phyloP scores from a whole-genome alignment of 2,329 filamentous ascomycete genomes.

The Macroventuria anomochaeta region DNA sequence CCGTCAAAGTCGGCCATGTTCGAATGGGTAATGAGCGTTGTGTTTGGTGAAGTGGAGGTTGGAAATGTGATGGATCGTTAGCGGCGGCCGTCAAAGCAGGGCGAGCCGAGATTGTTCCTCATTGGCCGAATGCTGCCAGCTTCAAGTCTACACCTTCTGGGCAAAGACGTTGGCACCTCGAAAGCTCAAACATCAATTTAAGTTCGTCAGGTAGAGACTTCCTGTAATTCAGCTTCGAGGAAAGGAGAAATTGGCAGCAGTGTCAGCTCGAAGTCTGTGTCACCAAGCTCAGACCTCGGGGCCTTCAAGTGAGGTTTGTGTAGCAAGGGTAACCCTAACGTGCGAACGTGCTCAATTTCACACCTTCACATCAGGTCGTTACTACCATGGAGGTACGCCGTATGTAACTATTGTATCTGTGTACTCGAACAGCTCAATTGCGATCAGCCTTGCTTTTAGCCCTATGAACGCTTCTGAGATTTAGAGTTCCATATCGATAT shows the following conservation, averaged over 20 bases:
- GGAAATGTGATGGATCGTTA: constrained; percentile 30
- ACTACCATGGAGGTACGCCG: neutral
- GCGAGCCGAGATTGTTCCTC: constrained; percentile 29
- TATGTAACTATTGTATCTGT: neutral
- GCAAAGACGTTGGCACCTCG: neutral
- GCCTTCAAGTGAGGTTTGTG: constrained; percentile 1
- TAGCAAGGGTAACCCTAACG: constrained; percentile 1
- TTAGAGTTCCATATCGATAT: constrained; percentile 26
- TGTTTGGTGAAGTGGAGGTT: constrained; percentile 19
- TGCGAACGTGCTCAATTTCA: neutral
- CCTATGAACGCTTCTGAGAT: constrained; percentile 5
- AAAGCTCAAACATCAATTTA: neutral
- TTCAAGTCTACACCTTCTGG: neutral
- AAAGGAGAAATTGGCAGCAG: constrained; percentile 8
- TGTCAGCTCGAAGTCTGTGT: constrained; percentile 11
- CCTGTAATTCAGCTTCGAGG: neutral
- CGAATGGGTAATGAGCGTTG: neutral
- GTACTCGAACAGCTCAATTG: neutral
- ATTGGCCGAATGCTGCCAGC: constrained; percentile 24
- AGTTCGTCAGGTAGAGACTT: too few relatives aligned
- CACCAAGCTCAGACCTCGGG: constrained; percentile 11
- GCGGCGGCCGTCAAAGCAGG: constrained; percentile 17
- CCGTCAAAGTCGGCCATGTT: constrained; percentile 47
- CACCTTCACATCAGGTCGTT: neutral
- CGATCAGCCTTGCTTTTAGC: constrained; percentile 15